phyloP scores from a whole-genome alignment of 2,329 filamentous ascomycete genomes.

The Exophiala sp. region DNA sequence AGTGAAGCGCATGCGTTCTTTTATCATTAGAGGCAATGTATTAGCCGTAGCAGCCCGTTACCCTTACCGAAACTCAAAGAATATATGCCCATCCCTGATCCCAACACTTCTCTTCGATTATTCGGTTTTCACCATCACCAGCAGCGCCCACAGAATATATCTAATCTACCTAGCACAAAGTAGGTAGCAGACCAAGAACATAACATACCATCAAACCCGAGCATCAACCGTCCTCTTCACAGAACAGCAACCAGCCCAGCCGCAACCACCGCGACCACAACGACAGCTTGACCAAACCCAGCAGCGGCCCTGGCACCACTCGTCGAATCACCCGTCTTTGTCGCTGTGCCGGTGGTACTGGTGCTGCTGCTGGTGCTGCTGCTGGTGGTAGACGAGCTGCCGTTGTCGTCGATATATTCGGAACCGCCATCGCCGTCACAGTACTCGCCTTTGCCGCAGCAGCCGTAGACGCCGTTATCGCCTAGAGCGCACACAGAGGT shows the following conservation, averaged over 20 bases:
- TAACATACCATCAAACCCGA: too few relatives aligned
- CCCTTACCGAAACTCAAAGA: too few relatives aligned
- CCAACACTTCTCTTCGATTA: too few relatives aligned
- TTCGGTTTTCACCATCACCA: too few relatives aligned
- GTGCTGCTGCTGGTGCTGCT: neutral
- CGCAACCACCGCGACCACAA: neutral
- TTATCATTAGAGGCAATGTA: too few relatives aligned
- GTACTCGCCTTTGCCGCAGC: constrained; percentile 19
- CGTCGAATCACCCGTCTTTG: constrained; percentile 3
- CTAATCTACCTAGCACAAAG: too few relatives aligned
- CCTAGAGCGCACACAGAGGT: constrained; percentile 18
- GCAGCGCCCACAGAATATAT: too few relatives aligned
- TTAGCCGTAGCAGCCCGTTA: too few relatives aligned
- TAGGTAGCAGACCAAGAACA: too few relatives aligned
- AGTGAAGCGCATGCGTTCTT: too few relatives aligned
- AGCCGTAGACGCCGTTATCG: constrained; percentile 25
- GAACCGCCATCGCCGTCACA: constrained; percentile 25
- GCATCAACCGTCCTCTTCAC: neutral
- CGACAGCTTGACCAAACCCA: neutral
- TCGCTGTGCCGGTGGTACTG: neutral
- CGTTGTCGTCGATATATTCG: constrained; percentile 14
- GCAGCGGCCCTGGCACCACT: constrained; percentile 9
- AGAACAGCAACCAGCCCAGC: neutral
- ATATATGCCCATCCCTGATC: too few relatives aligned
- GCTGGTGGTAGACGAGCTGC: neutral